Evolutionary conservation across 495 filamentous ascomycete species (phyloP).

Genomic region (Podospora sp.): DNA sequence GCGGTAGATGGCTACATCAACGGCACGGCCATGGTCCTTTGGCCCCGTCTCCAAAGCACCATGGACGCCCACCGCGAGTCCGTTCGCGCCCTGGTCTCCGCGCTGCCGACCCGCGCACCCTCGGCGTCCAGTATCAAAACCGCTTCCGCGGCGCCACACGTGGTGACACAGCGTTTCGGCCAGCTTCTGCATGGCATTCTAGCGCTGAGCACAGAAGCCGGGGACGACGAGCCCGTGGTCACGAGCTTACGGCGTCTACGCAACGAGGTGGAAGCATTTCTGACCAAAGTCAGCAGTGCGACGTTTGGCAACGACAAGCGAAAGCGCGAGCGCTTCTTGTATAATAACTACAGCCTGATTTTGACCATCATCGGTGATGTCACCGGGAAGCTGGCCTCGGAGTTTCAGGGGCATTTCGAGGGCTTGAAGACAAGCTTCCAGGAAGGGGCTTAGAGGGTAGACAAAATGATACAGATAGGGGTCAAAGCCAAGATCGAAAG

Average conservation of each 20-base stretch:
- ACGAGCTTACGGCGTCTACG: conserved; percentile 75
- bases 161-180: conserved; percentile 88
- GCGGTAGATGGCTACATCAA: conserved; percentile 91
- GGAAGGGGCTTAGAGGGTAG: conserved; percentile 36
- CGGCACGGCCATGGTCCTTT: conserved; percentile 90
- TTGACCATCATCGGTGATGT: conserved; percentile 88
- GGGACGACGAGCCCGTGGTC: conserved; percentile 89
- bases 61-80: conserved; percentile 94
- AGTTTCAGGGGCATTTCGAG: conserved; percentile 72
- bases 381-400: conserved; percentile 74
- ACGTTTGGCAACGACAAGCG: conserved; percentile 68
- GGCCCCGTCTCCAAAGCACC: conserved; percentile 91
- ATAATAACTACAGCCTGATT: conserved; percentile 91
- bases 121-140: conserved; percentile 60
- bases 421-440: conserved; percentile 54
- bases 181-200: conserved; percentile 86
- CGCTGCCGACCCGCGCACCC: conserved; percentile 46
- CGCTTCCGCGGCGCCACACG: conserved; percentile 84
- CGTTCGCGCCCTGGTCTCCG: conserved; percentile 62
- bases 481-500: neutral
- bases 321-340: conserved; percentile 84
- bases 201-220: conserved; percentile 77
- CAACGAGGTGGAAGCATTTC: conserved; percentile 74
- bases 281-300: conserved; percentile 64
- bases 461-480: neutral